Conservation (phyloP, 306 rosid genomes). For the Medicago ruthenica region DNA sequence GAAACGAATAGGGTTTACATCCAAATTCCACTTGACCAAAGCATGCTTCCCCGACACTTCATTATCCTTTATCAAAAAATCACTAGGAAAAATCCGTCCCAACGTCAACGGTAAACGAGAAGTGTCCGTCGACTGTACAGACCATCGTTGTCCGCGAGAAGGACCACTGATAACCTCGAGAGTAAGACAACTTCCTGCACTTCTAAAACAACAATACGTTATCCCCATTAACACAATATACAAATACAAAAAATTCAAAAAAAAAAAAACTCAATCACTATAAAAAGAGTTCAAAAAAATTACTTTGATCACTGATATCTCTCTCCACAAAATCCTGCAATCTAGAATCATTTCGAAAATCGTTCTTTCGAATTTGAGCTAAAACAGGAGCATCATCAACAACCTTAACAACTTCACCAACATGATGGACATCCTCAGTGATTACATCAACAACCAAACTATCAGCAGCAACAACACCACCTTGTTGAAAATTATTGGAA, state of each 20-base stretch:
- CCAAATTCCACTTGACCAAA: conserved; percentile 77
- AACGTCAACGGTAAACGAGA: conserved; percentile 74
- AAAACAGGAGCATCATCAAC: conserved; percentile 36
- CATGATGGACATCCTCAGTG: conserved; percentile 54
- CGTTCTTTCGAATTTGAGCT: conserved; percentile 58
- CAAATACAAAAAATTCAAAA: conserved; percentile 15
- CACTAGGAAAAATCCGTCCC: conserved; percentile 88
- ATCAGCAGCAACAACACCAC: conserved; percentile 28
- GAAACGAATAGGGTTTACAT: conserved; percentile 58
- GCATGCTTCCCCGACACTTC: conserved; percentile 99
- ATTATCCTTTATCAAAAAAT: conserved; percentile 73
- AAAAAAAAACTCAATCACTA: background rate
- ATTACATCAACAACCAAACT: conserved; percentile 59
- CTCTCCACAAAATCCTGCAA: conserved; percentile 46
- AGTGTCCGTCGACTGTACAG: conserved; percentile 60
- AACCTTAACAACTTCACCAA: conserved; percentile 74
- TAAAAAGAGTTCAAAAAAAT: conserved; percentile 53
- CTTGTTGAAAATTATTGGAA: conserved; percentile 46
- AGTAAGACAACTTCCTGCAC: conserved; percentile 93
- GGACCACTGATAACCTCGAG: conserved; percentile 95
- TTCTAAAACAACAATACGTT: conserved; percentile 76
- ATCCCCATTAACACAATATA: conserved; percentile 43
- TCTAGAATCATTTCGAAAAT: conserved; percentile 48
- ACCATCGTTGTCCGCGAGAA: conserved; percentile 65
- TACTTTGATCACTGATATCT: conserved; percentile 73